Evolutionary conservation across 108 stramenopile genomes (phyloP), one percentile per base, ranked within the genome.

Genomic region (Nitzschia putrida): DNA sequence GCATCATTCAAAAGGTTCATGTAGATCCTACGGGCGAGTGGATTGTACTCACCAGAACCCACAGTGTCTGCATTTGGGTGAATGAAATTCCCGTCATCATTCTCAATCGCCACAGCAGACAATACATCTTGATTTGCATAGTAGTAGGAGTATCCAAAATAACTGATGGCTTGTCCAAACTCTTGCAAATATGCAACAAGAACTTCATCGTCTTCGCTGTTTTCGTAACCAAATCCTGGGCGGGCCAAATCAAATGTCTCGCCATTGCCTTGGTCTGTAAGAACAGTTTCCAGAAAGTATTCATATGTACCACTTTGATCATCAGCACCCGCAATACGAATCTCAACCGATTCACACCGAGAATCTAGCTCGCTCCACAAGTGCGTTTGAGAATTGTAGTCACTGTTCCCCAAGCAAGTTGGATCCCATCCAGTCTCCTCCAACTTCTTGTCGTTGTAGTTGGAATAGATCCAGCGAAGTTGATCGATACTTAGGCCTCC

Each of bases 381-480:
- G 44, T 70, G 75, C 0, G 75, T 70, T 18, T 69, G 21, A 21
- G 43, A 18, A 61, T 71, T 42, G 22, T 13, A 38, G 58, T 76
- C 75, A 22, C 21, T 63, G 40, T 65, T 65, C 2, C 14, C 11
- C n/a, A 74, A 23, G n/a, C 38, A 59, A 7, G 20, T n/a, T 10
- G 66, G 61, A 22, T 70, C 69, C 75, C 75, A 76, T 8, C 75
- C 75, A 47, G 61, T 63, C 22, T 56, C 50, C 38, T 63, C 57
- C 42, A 76, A 49, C 21, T 76, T 40, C n/a, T 10, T 29, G 14
- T 69, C 69, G 42, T n/a, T 64, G 45, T 65, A 76, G 61, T 55
- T 70, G 51, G 63, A 65, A 40, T 60, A 76, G 1, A 76, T 71
- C 75, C 75, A 76, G 1, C 75, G 75, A 12, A 76, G 75, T 61